phyloP scores from a whole-genome alignment of 768 basidiomycete genomes.

The Pulveroboletus sp. region DNA sequence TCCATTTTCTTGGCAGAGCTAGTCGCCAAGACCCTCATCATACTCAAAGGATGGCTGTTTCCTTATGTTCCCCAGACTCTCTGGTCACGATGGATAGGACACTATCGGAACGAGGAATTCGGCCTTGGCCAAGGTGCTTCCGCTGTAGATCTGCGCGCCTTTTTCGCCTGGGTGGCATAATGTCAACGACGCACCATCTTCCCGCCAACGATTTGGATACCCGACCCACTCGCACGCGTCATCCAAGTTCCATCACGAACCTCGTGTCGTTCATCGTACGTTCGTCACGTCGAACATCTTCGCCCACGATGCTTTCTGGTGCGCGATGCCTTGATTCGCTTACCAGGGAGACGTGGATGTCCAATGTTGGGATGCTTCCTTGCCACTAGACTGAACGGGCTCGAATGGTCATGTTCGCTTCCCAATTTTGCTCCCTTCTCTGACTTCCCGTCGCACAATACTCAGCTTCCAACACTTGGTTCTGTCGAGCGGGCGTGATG shows the following conservation, averaged over 20 bases:
- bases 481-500: not conserved
- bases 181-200: not conserved
- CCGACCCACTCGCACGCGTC: not conserved
- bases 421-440: not conserved
- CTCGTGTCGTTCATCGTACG: not conserved
- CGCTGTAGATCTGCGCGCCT: not conserved
- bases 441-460: not conserved
- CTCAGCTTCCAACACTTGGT: not conserved
- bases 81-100: not conserved
- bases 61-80: not conserved
- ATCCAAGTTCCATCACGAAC: not conserved
- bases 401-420: not conserved
- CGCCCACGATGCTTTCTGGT: no score
- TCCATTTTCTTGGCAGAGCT: no score
- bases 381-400: no score
- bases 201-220: not conserved
- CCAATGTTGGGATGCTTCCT: not conserved
- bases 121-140: constrained; percentile 2
- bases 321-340: no score
- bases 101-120: not conserved
- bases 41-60: not conserved
- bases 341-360: no score
- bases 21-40: not conserved
- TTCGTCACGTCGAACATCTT: no score
- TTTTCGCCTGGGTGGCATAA: not conserved